Evolutionary conservation across 2,329 filamentous ascomycete species (phyloP), one percentile per base, ranked within the genome.

Genomic region (Alternaria angustiovoidea): DNA sequence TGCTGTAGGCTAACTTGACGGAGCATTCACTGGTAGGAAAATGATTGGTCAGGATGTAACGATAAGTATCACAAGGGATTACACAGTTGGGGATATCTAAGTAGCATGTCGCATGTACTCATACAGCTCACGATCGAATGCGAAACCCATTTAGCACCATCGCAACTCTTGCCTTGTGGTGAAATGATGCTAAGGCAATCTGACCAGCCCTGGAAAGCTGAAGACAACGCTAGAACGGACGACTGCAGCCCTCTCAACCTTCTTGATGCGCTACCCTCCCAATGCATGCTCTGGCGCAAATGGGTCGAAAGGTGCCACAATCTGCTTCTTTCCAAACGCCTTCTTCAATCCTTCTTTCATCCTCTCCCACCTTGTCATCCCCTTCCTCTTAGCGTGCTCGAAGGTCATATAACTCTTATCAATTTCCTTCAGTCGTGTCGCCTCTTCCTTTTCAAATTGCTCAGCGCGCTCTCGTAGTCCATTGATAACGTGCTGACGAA

Each of bases 381-480:
- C 38, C 51, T 36, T 54, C 53, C 57, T 60, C 28, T 22, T 41
- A 9, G 16, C 44, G 24, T 30, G n/a, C 34, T 55, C 24, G 41
- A 59, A 64, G 2, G 55, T 54, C 34, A 14, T 16, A 1, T 28
- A 20, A 4, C 39, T 49, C 18, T 9, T 41, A 24, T 54, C 41
- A 2, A 63, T 61, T 6, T 58, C 59, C 2, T 11, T 14, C 16
- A 65, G 11, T 0, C 64, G 51, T 24, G 57, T 30, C 34, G 47
- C 38, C 16, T 69, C 66, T 18, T 64, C 59, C 3, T 32, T 22
- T 42, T 67, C 51, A 14, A 63, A 67, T 5, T 43, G 28, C 2
- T 42, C 22, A 1, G 57, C 49, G 9, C 60, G 56, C 9, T 47
- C 60, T 7, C 46, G 16, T 39, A 67, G 34, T 0, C 22, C 42